Evolutionary conservation across 2,329 filamentous ascomycete genomes (phyloP).

Genomic region (Diaporthe vaccinii): DNA sequence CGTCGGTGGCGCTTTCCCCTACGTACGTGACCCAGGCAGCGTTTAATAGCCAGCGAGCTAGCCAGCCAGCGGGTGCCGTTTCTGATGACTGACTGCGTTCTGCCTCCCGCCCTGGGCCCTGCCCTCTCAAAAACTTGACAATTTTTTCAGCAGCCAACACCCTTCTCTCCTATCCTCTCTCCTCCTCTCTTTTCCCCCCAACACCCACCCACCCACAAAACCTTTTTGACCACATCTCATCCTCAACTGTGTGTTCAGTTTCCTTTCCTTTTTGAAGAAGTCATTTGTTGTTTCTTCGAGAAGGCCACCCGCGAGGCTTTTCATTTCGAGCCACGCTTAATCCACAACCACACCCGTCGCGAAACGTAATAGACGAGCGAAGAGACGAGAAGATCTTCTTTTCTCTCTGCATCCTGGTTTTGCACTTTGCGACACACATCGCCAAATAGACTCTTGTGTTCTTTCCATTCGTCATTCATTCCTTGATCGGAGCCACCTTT

Average conservation of each 20-base stretch:
- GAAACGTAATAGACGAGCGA: constrained; percentile 39
- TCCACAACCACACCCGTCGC: constrained; percentile 36
- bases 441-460: constrained; percentile 32
- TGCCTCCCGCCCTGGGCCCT: constrained; percentile 37
- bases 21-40: constrained; percentile 37
- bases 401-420: constrained; percentile 34
- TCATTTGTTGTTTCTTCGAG: constrained; percentile 55
- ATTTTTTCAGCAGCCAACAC: constrained; percentile 45
- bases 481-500: constrained; percentile 34
- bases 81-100: constrained; percentile 27
- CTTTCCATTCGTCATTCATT: constrained; percentile 36
- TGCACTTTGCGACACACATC: constrained; percentile 38
- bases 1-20: constrained; percentile 29
- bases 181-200: constrained; percentile 45
- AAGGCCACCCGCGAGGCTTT: constrained; percentile 55
- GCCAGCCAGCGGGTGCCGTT: constrained; percentile 11
- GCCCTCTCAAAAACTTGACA: constrained; percentile 44
- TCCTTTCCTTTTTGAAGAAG: constrained; percentile 62
- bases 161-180: constrained; percentile 40
- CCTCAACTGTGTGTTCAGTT: constrained; percentile 49
- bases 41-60: constrained; percentile 11
- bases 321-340: constrained; percentile 31
- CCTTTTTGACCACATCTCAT: constrained; percentile 49
- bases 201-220: constrained; percentile 46
- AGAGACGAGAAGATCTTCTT: constrained; percentile 40